Evolutionary conservation across 1,139 yeast genomes (phyloP), one percentile per base, ranked within the genome.

Genomic region (Scheffersomyces quercinus): DNA sequence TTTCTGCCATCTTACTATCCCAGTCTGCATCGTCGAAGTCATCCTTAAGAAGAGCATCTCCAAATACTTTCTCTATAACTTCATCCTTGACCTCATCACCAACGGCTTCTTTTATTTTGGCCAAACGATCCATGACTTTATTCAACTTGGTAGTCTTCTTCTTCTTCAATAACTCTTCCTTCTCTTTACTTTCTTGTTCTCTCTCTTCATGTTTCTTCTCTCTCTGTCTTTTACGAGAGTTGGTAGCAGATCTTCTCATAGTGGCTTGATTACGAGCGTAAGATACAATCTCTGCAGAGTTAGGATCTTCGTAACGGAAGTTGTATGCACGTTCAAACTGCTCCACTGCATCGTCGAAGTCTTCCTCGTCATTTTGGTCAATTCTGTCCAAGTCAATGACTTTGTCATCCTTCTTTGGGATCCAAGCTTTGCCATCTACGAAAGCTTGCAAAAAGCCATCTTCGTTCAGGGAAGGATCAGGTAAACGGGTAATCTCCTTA

Each of bases 241-340:
- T 82, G 46, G 85, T 78, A 40, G 82, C 83, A 16, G 85, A 81
- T 61, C 99, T 79, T 68, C 99, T 83, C 57, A 90, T 75, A 0
- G 98, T 89, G 26, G 95, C 96, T 62, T 90, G 97, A 51, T 79
- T 87, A 77, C 99, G 89, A 4, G 99, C 98, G 70, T 93, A 95
- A n/a, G 96, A 85, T 29, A 90, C 85, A 63, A 95, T 88, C 59
- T 93, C 97, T 0, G 93, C 88, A 8, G 97, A 79, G 52, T 82
- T 83, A 11, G 96, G 89, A 56, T 93, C 98, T 65, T 95, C 99
- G 60, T 81, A 93, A 62, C 99, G 80, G 75, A 91, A 91, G 59
- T 95, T 95, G 68, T 91, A 93, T 0, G 96, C 97, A 48, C 82
- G 81, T 65, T 95, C 99, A 58, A 89, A 90, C 55, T 82, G 73